Base-by-base conservation (phyloP, 2,329 filamentous ascomycete species). In the Massarina eburnea region DNA sequence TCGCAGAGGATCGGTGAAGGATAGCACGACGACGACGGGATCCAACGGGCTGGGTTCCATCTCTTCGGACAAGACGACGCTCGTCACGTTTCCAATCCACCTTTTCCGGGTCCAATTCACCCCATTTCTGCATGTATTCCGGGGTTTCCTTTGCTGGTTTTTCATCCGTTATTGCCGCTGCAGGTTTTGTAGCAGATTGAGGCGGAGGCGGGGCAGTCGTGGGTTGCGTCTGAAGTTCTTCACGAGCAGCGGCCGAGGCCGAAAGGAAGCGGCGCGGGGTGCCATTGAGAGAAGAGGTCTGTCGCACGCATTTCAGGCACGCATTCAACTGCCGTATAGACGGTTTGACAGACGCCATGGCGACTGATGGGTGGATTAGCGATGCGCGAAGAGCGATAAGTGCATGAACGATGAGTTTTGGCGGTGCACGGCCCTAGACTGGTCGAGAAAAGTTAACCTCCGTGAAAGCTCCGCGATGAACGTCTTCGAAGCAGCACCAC, bases 1-100 rank as follows among this genome's bases (percentile, higher is more conserved):
- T 83, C 10, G 64, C 51, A 14, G 71, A 62, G 15, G 61, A 58
- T 12, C 64, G 57, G 35, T 55, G 58, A 37, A 70, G 63, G 33
- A 67, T 70, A 39, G 73, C 73, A 67, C 92, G 86, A 52, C 91
- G 86, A 77, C 91, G 83, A 59, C 91, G 84, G 36, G 91, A 95
- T 40, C 91, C 91, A 60, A 96, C 77, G 41, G 89, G 90, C 51
- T 82, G 78, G 35, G 83, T 79, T 38, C 68, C 61, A 43, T 88
- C 86, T 54, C 80, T 74, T 65, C 81, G 82, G 63, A 91, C 75
- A 43, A 96, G 76, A 50, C 79, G 80, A 53, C 80, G 79, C 72
- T 94, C 88, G 46, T 84, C 78, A 66, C 64, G 65, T 55, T 69
- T 68, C 51, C 55, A 56, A 43, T 65, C 60, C 32, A 70, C 65